phyloP scores from a whole-genome alignment of 2,329 filamentous ascomycete species.

The Botryotinia convoluta region DNA sequence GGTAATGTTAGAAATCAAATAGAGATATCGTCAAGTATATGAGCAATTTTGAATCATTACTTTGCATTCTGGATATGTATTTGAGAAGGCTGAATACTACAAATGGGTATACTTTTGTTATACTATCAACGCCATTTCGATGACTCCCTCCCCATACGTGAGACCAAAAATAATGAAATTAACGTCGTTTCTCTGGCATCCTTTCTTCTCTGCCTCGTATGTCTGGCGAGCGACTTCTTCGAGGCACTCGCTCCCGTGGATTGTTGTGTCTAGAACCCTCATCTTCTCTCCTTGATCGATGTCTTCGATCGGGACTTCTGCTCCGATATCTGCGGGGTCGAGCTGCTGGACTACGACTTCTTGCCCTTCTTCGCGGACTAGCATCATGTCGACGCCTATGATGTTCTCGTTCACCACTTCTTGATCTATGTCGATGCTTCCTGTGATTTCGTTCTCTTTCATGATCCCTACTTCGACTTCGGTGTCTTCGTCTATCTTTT shows the following conservation, averaged over 20 bases:
- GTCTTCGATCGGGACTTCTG: constrained; percentile 35
- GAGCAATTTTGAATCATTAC: not conserved
- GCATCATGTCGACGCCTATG: constrained; percentile 29
- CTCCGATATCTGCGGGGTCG: constrained; percentile 29
- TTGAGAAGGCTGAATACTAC: not conserved
- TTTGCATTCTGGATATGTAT: not conserved
- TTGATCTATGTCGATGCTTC: constrained; percentile 30
- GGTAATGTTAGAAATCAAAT: not conserved
- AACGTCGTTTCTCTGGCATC: constrained; percentile 9
- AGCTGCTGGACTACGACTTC: constrained; percentile 34
- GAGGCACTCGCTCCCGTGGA: constrained; percentile 18
- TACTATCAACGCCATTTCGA: constrained; percentile 1
- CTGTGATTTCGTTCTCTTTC: constrained; percentile 10
- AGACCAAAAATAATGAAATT: not conserved
- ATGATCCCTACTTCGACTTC: constrained; percentile 33
- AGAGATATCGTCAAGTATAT: not conserved
- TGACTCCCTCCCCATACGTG: not conserved
- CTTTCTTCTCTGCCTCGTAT: constrained; percentile 14
- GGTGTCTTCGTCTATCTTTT: constrained; percentile 35
- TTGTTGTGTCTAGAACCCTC: constrained; percentile 18
- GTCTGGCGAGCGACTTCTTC: constrained; percentile 29
- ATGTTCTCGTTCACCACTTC: constrained; percentile 32
- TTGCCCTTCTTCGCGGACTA: constrained; percentile 29
- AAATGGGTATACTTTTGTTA: not conserved
- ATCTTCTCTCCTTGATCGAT: constrained; percentile 32